A percentile compares a stretch with the other conserved stretches of the same genome.
phyloP scores from a whole-genome alignment of 208 protist species.

The Leishmania guyanensis region DNA sequence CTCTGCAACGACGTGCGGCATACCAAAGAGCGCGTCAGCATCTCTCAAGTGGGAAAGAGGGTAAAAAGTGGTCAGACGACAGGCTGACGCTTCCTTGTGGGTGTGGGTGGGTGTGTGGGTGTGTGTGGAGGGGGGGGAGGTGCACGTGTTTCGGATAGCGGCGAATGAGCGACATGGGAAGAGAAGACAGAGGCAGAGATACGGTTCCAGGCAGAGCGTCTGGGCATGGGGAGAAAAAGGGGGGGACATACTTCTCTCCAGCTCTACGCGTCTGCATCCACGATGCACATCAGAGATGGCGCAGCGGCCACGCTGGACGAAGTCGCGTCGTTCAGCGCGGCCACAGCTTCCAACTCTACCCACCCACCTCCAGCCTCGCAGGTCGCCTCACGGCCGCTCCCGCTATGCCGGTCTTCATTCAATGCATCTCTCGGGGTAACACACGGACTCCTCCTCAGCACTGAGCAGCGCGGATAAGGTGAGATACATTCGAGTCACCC shows the following conservation, averaged over 20 bases:
- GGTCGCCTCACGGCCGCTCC: background rate
- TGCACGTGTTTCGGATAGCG: background rate
- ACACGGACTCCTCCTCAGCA: too few relatives aligned
- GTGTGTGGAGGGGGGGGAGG: background rate
- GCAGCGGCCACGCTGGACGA: too few relatives aligned
- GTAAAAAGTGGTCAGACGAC: background rate
- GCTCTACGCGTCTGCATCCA: background rate
- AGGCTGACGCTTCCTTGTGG: background rate
- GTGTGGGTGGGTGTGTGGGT: background rate
- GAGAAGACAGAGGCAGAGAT: background rate
- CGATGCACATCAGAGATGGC: background rate
- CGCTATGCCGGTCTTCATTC: background rate
- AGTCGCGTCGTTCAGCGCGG: too few relatives aligned
- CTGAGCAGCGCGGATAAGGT: too few relatives aligned
- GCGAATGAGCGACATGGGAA: background rate
- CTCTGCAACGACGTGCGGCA: conserved; percentile 50
- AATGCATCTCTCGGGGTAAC: too few relatives aligned
- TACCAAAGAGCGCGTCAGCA: conserved; percentile 22
- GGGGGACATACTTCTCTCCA: background rate
- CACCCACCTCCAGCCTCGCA: background rate
- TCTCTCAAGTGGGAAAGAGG: background rate
- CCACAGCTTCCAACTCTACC: background rate
- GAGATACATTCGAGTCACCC: too few relatives aligned
- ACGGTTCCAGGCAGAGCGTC: background rate
- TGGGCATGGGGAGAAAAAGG: background rate